phyloP scores from a whole-genome alignment of 2,329 filamentous ascomycete genomes.

The Cercospora sojina region DNA sequence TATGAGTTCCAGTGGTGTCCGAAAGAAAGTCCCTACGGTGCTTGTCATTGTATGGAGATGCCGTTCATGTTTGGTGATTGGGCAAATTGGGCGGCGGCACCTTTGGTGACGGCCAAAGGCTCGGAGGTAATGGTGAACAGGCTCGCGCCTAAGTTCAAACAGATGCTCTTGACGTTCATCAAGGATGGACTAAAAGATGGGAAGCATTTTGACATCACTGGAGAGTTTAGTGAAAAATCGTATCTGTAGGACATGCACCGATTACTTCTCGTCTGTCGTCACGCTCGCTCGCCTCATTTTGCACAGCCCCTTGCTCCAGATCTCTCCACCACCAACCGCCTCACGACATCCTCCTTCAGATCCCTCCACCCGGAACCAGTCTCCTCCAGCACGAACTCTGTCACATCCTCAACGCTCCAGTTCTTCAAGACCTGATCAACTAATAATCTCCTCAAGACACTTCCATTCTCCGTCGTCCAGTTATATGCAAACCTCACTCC shows the following conservation, averaged over 20 bases:
- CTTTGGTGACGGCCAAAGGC: neutral
- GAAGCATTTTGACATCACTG: slow-evolving; percentile 1
- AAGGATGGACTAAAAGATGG: neutral
- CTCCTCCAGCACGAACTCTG: neutral
- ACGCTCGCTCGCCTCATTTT: neutral
- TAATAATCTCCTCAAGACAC: neutral
- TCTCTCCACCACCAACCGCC: neutral
- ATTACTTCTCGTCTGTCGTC: no score
- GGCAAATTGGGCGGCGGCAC: neutral
- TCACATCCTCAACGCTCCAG: neutral
- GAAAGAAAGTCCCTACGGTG: neutral
- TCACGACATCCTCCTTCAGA: neutral
- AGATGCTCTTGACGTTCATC: slow-evolving; percentile 3
- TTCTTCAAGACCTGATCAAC: neutral
- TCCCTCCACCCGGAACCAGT: neutral
- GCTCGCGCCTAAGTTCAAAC: neutral
- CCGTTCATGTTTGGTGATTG: slow-evolving; percentile 8
- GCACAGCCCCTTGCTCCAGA: neutral
- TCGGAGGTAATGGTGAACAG: neutral
- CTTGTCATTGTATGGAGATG: slow-evolving; percentile 11
- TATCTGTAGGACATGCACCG: neutral
- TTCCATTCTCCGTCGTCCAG: neutral
- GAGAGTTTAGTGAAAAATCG: neutral
- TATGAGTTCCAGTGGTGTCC: slow-evolving; percentile 11
- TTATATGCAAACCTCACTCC: neutral